Conservation (phyloP, 2,329 filamentous ascomycete genomes). For the Stachybotrys chlorohalonatus region DNA sequence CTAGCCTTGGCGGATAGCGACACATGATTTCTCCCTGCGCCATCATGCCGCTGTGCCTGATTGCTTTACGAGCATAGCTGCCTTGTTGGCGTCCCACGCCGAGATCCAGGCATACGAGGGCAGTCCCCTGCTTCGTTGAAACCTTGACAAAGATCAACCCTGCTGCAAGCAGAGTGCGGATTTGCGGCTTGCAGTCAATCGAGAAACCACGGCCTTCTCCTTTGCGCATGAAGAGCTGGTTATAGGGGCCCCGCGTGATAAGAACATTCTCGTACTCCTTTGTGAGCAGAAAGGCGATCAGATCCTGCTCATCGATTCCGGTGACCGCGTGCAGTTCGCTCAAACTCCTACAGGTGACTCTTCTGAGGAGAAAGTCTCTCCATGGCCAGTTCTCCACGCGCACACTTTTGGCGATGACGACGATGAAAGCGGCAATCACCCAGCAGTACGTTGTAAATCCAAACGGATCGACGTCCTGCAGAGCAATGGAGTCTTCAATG, state of each 20-base stretch:
- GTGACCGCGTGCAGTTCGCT: constrained; percentile 11
- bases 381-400: constrained; percentile 15
- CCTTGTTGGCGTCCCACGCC: not conserved
- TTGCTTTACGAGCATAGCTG: not conserved
- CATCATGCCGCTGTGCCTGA: not conserved
- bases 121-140: not conserved
- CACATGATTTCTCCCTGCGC: not conserved
- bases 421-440: constrained; percentile 14
- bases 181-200: constrained; percentile 1
- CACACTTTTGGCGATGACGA: constrained; percentile 12
- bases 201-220: not conserved
- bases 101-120: not conserved
- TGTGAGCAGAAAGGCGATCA: constrained; percentile 11
- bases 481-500: not conserved
- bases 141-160: not conserved
- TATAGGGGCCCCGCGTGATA: constrained; percentile 11
- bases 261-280: constrained; percentile 8
- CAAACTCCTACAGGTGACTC: constrained; percentile 12
- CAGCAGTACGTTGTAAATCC: constrained; percentile 13
- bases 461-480: constrained; percentile 15
- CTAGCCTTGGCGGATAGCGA: not conserved
- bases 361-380: constrained; percentile 12
- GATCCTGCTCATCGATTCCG: constrained; percentile 9
- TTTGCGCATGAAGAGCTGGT: constrained; percentile 4
- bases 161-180: not conserved